phyloP scores from a whole-genome alignment of 129 eudicot species.

The Chrysanthemum makinoi region DNA sequence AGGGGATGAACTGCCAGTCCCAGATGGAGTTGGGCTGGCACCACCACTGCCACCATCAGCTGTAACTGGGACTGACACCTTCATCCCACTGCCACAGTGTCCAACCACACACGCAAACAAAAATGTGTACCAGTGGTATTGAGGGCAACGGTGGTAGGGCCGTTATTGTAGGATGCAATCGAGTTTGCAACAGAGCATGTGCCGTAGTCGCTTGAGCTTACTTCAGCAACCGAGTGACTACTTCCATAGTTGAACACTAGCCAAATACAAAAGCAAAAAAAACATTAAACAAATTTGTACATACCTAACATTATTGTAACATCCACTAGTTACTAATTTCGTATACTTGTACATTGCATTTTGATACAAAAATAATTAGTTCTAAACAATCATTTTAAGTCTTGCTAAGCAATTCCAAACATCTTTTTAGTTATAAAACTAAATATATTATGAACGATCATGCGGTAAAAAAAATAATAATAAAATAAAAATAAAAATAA shows the following conservation, averaged over 20 bases:
- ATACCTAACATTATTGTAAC: neutral
- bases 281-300: neutral
- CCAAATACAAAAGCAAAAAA: neutral
- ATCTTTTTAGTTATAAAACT: too few relatives aligned
- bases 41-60: slow-evolving; percentile 15
- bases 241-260: slow-evolving; percentile 43
- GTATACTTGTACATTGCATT: too few relatives aligned
- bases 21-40: slow-evolving; percentile 31
- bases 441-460: too few relatives aligned
- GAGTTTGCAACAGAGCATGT: slow-evolving; percentile 37
- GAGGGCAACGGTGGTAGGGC: slow-evolving; percentile 35
- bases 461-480: neutral
- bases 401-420: too few relatives aligned
- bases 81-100: slow-evolving; percentile 53
- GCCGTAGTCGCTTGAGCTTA: slow-evolving; percentile 36
- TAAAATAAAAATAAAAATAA: too few relatives aligned
- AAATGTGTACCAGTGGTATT: slow-evolving; percentile 34
- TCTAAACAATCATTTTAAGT: too few relatives aligned
- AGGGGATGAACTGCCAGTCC: slow-evolving; percentile 16
- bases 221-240: slow-evolving; percentile 42
- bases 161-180: slow-evolving; percentile 12
- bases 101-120: slow-evolving; percentile 42
- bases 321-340: neutral
- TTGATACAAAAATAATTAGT: too few relatives aligned
- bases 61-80: slow-evolving; percentile 36